Evolutionary conservation across 768 basidiomycete genomes (phyloP).

Genomic region (Lanmaoa pseudosensibilis): DNA sequence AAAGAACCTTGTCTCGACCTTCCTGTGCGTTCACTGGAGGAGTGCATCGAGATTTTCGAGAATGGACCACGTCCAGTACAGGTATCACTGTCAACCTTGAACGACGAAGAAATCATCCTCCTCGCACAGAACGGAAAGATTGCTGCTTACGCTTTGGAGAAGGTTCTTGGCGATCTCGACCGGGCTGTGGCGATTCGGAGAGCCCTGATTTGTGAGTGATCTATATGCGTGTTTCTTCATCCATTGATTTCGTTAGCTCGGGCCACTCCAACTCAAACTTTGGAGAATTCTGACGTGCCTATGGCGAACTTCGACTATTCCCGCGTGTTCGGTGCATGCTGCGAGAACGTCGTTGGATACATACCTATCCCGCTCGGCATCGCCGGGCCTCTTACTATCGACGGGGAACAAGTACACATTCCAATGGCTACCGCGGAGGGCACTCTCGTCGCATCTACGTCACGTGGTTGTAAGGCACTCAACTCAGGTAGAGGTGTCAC

Average conservation of each 20-base stretch:
- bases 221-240: constrained; percentile 1
- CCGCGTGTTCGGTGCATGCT: constrained; percentile 92
- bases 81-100: constrained; percentile 58
- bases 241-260: constrained; percentile 55
- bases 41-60: constrained; percentile 79
- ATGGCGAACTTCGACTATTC: constrained; percentile 89
- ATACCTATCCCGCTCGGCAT: constrained; percentile 96
- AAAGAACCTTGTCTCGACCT: constrained; percentile 16
- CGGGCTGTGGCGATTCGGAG: constrained; percentile 85
- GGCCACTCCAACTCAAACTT: constrained; percentile 75
- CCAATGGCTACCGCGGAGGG: constrained; percentile 99
- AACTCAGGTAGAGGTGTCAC: constrained; percentile 95
- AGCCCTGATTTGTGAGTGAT: constrained; percentile 79
- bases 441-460: constrained; percentile 95
- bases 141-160: constrained; percentile 93
- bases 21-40: constrained; percentile 59
- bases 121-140: constrained; percentile 91
- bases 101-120: constrained; percentile 89
- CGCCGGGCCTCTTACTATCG: constrained; percentile 91
- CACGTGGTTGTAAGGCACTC: constrained; percentile 96
- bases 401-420: constrained; percentile 81
- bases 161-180: constrained; percentile 85
- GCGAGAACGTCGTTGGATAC: constrained; percentile 98
- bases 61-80: constrained; percentile 65
- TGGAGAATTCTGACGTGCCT: constrained; percentile 83